These are phyloP conservation scores for Echinosphaeria canescens DNA, from an alignment of 2,329 filamentous ascomycete species.

Conservation along the genomic window DNA sequence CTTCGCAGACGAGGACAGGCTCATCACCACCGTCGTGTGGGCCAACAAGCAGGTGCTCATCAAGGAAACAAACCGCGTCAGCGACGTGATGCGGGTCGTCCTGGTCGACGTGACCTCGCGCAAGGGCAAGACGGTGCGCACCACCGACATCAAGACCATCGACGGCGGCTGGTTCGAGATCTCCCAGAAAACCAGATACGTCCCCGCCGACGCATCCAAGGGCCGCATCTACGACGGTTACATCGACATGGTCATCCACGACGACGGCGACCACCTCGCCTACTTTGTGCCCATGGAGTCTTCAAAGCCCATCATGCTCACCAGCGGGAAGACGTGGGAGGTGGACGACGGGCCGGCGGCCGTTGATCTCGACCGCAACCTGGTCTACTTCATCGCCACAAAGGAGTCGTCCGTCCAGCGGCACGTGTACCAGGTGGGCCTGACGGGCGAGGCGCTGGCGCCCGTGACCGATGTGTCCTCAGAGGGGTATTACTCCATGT, in stretches of 20 bases:
- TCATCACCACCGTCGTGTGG: constrained; percentile 91
- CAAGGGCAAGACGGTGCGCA: constrained; percentile 58
- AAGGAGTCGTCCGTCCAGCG: constrained; percentile 77
- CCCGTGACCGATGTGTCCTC: constrained; percentile 52
- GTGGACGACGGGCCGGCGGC: constrained; percentile 70
- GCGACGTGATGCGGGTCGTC: constrained; percentile 72
- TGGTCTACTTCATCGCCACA: constrained; percentile 81
- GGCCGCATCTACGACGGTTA: constrained; percentile 73
- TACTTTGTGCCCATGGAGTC: constrained; percentile 85
- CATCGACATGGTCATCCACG: constrained; percentile 71
- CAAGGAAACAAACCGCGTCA: constrained; percentile 85
- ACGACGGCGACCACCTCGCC: constrained; percentile 75
- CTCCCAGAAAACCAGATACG: constrained; percentile 63
- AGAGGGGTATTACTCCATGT: constrained; percentile 61
- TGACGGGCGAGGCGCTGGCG: constrained; percentile 55
- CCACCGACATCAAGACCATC: constrained; percentile 58
- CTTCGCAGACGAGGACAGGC: constrained; percentile 60
- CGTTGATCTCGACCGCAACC: constrained; percentile 62
- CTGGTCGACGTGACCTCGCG: constrained; percentile 59
- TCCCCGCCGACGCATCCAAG: constrained; percentile 62
- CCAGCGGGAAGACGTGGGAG: constrained; percentile 66
- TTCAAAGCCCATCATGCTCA: constrained; percentile 64
- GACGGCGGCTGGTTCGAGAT: constrained; percentile 98
- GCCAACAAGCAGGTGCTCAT: constrained; percentile 68
- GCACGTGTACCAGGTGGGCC: constrained; percentile 74